phyloP scores from a whole-genome alignment of 192 early-diverging fungal genomes.

The Jimgerdemannia lactiflua region DNA sequence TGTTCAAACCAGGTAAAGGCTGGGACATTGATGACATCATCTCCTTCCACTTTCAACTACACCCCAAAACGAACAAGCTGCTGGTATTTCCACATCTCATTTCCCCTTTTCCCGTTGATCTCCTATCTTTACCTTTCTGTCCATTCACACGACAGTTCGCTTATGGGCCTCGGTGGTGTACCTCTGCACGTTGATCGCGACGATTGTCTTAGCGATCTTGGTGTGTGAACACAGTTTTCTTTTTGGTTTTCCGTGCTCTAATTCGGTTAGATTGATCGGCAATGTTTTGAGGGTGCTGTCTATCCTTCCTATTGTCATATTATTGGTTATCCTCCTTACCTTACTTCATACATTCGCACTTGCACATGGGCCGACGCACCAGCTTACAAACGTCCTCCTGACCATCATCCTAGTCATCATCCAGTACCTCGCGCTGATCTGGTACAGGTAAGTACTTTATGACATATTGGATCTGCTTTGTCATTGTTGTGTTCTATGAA shows the following conservation, averaged over 20 bases:
- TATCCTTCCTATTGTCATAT: too few relatives aligned
- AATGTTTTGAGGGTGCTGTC: too few relatives aligned
- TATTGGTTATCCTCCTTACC: too few relatives aligned
- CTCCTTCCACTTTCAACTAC: constrained; percentile 21
- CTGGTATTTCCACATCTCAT: too few relatives aligned
- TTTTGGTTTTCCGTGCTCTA: background rate
- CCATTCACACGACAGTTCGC: constrained; percentile 39
- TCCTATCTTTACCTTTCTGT: constrained; percentile 39
- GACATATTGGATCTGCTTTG: too few relatives aligned
- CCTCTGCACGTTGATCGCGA: constrained; percentile 61
- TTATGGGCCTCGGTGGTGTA: constrained; percentile 75
- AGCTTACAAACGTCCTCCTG: constrained; percentile 60
- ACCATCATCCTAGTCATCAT: constrained; percentile 79
- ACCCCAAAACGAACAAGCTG: too few relatives aligned
- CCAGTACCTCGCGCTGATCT: constrained; percentile 89
- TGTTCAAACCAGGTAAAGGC: constrained; percentile 59
- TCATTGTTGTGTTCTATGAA: too few relatives aligned
- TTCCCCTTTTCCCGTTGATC: background rate
- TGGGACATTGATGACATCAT: background rate
- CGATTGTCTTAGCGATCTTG: constrained; percentile 73
- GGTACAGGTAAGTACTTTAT: constrained; percentile 58
- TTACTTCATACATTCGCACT: too few relatives aligned
- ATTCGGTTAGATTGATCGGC: background rate
- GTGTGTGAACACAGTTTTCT: constrained; percentile 24
- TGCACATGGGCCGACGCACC: background rate